A percentile compares a stretch with the other conserved stretches of the same genome.
Conservation (phyloP, 306 rosid genomes). For the Gillenia trifoliata region DNA sequence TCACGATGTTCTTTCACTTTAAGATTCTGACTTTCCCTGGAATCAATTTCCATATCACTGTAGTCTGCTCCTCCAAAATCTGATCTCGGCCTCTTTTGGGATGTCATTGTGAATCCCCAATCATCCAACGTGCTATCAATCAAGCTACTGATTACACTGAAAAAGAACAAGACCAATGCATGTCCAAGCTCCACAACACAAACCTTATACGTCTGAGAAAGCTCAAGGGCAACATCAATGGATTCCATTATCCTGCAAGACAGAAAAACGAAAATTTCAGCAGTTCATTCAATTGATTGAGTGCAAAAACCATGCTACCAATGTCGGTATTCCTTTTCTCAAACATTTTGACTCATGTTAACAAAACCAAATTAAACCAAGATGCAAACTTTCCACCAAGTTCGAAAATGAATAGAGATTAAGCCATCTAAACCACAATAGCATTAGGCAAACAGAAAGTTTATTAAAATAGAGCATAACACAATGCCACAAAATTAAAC, state of each 20-base stretch:
- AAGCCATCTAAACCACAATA: background rate
- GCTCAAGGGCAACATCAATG: constrained; percentile 46
- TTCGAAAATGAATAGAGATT: background rate
- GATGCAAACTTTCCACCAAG: background rate
- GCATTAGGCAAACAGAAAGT: background rate
- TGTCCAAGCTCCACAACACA: constrained; percentile 56
- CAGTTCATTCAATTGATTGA: constrained; percentile 6
- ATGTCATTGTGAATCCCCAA: constrained; percentile 47
- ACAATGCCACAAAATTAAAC: background rate
- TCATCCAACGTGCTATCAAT: constrained; percentile 54
- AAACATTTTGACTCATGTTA: background rate
- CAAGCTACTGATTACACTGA: constrained; percentile 33
- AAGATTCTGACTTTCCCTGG: constrained; percentile 15
- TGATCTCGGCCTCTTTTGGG: constrained; percentile 32
- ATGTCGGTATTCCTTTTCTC: background rate
- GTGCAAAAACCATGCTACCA: background rate
- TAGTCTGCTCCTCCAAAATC: constrained; percentile 21
- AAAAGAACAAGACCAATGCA: constrained; percentile 53
- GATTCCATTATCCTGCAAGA: constrained; percentile 57
- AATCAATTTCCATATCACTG: constrained; percentile 42
- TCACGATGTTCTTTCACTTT: constrained; percentile 34
- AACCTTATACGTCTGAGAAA: constrained; percentile 44
- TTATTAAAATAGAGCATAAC: background rate
- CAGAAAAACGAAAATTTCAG: constrained; percentile 12
- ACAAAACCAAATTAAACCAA: background rate